Evolutionary conservation across 1,284 basidiomycete genomes (phyloP), one percentile per base, ranked within the genome.

Genomic region (Cryptococcus neoformans): DNA sequence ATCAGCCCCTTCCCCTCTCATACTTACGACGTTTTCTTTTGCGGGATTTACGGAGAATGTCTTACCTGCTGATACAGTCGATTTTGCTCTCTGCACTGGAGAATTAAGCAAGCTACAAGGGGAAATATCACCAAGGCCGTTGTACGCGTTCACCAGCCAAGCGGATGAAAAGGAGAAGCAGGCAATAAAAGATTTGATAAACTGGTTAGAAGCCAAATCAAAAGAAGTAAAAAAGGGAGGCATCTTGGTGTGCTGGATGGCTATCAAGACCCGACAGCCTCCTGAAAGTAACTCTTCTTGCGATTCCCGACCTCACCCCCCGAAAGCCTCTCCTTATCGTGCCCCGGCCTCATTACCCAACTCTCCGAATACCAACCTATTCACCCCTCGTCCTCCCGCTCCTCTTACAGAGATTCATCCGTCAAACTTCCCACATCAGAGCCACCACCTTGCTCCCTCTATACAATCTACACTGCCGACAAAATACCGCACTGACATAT

Each of bases 11-110:
- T 14, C 49, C 39, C 56, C 61, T 2, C 16, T 42, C 5, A 52
- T 64, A 11, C 57, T 64, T 35, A 57, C 64, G 1, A 59, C 62
- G 1, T 66, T 64, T 55, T 54, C 51, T 12, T 64, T 64, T 45
- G 51, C 64, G 5, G 54, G 40, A 1, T 62, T 66, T 38, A 56
- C 56, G 12, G 55, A 62, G 16, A 40, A 52, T 5, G 56, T 54
- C 5, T 40, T 62, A n/a, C 55, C 62, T 3, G 56, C 58, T 10
- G 49, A 41, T 34, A 53, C 56, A 2, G 54, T 64, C 40, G 62
- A 66, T 44, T 21, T 64, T 28, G 64, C 51, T 2, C 37, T 66
- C 38, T 57, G 56, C 50, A 41, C 59, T 10, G 49, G 49, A 17
- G 62, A 61, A n/a, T 48, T 66, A 3, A 60, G 49, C 35, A 54